Percentiles rank a stretch among this genome's conserved stretches.
Conservation (phyloP, 1,284 basidiomycete species). For the Puccinia horiana region DNA sequence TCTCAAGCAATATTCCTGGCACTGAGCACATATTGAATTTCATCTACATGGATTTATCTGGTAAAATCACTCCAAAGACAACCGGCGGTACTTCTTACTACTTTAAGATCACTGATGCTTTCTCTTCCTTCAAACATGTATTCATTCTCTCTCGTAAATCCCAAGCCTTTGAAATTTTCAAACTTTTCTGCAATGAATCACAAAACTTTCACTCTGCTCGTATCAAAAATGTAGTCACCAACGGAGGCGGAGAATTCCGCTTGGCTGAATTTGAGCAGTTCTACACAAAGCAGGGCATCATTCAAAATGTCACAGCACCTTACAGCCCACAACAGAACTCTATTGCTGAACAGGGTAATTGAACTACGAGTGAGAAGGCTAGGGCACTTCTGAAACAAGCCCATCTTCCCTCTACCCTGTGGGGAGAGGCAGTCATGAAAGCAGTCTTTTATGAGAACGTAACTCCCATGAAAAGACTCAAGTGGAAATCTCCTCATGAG, state of each 20-base stretch:
- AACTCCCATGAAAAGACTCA: not conserved
- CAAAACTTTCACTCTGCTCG: too few relatives aligned
- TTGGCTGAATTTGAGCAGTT: too few relatives aligned
- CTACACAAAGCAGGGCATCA: too few relatives aligned
- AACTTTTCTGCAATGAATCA: not conserved
- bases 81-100: not conserved
- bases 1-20: not conserved
- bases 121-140: not conserved
- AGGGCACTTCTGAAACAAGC: not conserved
- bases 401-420: not conserved
- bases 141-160: conserved; percentile 25
- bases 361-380: conserved; percentile 13
- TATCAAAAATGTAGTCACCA: too few relatives aligned
- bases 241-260: too few relatives aligned
- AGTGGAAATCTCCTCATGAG: not conserved
- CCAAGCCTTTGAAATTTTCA: conserved; percentile 1
- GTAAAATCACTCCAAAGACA: not conserved
- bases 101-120: conserved; percentile 18
- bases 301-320: too few relatives aligned
- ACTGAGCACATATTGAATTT: not conserved
- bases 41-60: not conserved
- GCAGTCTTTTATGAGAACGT: not conserved
- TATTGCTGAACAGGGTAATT: not conserved
- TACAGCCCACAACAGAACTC: not conserved
- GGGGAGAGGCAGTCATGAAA: conserved; percentile 10